phyloP scores from a whole-genome alignment of 208 protist species.

The Trypanosoma scelopori region DNA sequence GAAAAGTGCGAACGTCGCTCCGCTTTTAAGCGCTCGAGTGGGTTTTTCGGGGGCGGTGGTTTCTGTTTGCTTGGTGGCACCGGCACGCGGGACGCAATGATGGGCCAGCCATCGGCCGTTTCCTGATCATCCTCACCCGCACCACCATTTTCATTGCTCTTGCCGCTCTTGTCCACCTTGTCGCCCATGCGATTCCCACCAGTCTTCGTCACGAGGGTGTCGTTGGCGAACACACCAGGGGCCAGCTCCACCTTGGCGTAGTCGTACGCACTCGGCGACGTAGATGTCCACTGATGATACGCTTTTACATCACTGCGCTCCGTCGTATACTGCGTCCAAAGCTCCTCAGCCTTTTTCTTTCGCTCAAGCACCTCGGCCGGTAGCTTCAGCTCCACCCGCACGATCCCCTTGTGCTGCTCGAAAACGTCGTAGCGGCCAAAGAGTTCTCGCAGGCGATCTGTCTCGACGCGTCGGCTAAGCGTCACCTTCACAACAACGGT shows the following conservation, averaged over 20 bases:
- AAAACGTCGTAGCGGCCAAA: constrained; percentile 84
- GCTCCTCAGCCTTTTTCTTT: constrained; percentile 81
- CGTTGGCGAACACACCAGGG: constrained; percentile 63
- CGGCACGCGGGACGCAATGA: constrained; percentile 59
- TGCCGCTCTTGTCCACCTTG: background rate
- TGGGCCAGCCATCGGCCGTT: constrained; percentile 13
- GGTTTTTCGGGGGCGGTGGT: constrained; percentile 46
- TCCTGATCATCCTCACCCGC: background rate
- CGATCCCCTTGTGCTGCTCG: constrained; percentile 83
- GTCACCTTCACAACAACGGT: constrained; percentile 68
- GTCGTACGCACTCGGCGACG: constrained; percentile 59
- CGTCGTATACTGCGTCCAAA: constrained; percentile 73
- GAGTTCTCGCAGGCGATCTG: constrained; percentile 67
- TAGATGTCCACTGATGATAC: constrained; percentile 72
- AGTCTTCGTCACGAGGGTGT: background rate
- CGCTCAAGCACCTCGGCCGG: constrained; percentile 56
- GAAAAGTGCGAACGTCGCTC: constrained; percentile 61
- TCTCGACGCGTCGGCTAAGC: constrained; percentile 62
- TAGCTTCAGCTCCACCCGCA: constrained; percentile 58
- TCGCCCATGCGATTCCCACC: background rate
- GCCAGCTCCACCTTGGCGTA: constrained; percentile 74
- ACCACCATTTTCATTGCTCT: background rate
- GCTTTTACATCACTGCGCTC: constrained; percentile 69
- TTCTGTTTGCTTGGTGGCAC: constrained; percentile 60
- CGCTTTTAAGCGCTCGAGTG: constrained; percentile 76